Percentiles rank a stretch among this genome's conserved stretches.
Conservation (phyloP, 2,329 filamentous ascomycete genomes). For the Coccinonectria pachysandricola region DNA sequence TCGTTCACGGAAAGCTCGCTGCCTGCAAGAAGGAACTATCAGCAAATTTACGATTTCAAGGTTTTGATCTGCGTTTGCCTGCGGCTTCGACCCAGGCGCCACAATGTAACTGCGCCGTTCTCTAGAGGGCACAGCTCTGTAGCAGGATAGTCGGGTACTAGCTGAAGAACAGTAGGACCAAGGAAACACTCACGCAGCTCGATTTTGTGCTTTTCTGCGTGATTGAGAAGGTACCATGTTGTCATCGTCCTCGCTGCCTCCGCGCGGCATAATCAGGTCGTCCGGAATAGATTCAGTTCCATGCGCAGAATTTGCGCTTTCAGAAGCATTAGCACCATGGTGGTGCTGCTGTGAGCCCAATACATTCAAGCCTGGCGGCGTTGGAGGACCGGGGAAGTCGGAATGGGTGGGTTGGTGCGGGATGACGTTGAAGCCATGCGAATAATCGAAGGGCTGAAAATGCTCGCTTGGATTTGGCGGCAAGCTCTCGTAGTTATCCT, state of each 20-base stretch:
- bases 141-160: too few relatives aligned
- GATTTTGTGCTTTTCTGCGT: conserved; percentile 50
- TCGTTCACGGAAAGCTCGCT: conserved; percentile 90
- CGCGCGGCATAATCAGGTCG: too few relatives aligned
- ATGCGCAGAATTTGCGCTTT: too few relatives aligned
- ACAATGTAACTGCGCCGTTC: too few relatives aligned
- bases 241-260: conserved; percentile 46
- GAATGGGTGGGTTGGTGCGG: conserved; percentile 26
- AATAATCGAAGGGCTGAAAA: conserved; percentile 37
- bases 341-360: conserved; percentile 19
- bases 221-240: conserved; percentile 47
- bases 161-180: not conserved
- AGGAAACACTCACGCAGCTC: conserved; percentile 43
- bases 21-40: conserved; percentile 40
- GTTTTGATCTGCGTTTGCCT: too few relatives aligned
- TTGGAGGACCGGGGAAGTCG: conserved; percentile 35
- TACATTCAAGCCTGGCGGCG: conserved; percentile 35
- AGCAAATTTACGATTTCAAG: conserved; percentile 5
- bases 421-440: conserved; percentile 28
- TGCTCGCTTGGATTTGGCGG: conserved; percentile 32
- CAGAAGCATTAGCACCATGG: too few relatives aligned
- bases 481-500: conserved; percentile 42
- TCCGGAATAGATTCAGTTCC: too few relatives aligned
- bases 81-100: too few relatives aligned
- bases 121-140: too few relatives aligned